phyloP scores from a whole-genome alignment of 169 alveolate genomes.

The Plasmodium gonderi region DNA sequence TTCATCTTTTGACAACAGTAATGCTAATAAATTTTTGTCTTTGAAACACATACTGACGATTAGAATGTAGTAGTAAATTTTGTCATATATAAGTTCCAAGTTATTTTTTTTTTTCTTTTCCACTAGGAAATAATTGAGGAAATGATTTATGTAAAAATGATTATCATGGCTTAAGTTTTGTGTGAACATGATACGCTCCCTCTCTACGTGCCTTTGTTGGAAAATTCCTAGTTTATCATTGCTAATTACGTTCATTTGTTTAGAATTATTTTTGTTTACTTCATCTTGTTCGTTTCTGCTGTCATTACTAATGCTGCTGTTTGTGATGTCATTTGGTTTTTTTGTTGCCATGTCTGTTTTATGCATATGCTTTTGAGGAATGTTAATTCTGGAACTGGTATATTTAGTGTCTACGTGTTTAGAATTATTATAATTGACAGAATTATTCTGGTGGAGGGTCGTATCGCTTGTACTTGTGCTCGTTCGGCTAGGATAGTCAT shows the following conservation, averaged over 20 bases:
- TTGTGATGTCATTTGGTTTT: not conserved
- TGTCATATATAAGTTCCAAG: conserved; percentile 34
- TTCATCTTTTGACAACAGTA: conserved; percentile 44
- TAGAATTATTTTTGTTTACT: not conserved
- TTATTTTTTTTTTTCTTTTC: conserved; percentile 11
- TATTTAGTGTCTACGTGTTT: no score
- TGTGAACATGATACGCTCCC: not conserved
- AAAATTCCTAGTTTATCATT: not conserved
- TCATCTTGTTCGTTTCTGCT: not conserved
- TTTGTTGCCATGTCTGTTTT: not conserved
- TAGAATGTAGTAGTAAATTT: conserved; percentile 44
- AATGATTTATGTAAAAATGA: conserved; percentile 30
- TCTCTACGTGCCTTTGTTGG: not conserved
- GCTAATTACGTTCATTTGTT: not conserved
- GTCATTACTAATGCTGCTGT: not conserved
- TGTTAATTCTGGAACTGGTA: no score
- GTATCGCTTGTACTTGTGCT: no score
- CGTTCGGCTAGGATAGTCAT: not conserved
- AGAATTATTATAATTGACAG: no score
- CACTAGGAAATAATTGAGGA: conserved; percentile 29
- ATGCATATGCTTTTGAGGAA: no score
- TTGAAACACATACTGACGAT: conserved; percentile 62
- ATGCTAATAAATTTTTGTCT: conserved; percentile 48
- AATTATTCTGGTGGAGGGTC: no score
- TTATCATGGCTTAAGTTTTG: conserved; percentile 37